These are phyloP conservation scores for Phytophthora citrophthora DNA, from an alignment of 352 stramenopile species.

Conservation along the genomic window DNA sequence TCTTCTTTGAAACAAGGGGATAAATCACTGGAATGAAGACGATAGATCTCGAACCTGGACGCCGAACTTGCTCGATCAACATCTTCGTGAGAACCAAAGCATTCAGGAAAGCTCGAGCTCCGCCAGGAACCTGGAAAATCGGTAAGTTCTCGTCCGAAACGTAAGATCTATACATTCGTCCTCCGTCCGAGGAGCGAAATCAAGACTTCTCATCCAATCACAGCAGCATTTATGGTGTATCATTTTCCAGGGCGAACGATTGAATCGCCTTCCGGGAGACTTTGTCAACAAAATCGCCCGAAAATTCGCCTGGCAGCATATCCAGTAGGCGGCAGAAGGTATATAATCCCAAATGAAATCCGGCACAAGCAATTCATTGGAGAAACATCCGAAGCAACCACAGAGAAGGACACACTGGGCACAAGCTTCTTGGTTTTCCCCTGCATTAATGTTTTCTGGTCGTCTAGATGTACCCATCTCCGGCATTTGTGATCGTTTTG, in stretches of 20 bases:
- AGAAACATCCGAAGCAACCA: background rate
- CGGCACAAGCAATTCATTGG: background rate
- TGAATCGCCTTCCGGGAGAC: slow-evolving; percentile 4
- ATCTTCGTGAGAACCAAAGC: background rate
- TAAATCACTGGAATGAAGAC: background rate
- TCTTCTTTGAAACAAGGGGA: background rate
- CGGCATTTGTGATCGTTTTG: no score
- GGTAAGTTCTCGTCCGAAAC: background rate
- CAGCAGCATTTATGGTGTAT: slow-evolving; percentile 7
- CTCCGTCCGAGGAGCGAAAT: slow-evolving; percentile 1
- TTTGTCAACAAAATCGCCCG: background rate
- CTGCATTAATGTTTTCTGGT: no score
- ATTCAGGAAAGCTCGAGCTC: background rate
- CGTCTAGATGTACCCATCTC: no score
- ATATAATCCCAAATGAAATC: slow-evolving; percentile 9
- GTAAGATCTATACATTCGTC: background rate
- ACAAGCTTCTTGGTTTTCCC: no score
- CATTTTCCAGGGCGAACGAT: slow-evolving; percentile 11
- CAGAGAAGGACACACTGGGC: no score
- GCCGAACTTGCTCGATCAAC: background rate
- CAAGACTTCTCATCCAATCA: slow-evolving; percentile 25
- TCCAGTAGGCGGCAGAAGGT: background rate
- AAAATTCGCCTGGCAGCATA: background rate
- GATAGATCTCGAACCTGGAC: no score
- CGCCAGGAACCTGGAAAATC: background rate